Base-by-base conservation (phyloP, 2,329 filamentous ascomycete species). In the Hymenoscyphus linearis region DNA sequence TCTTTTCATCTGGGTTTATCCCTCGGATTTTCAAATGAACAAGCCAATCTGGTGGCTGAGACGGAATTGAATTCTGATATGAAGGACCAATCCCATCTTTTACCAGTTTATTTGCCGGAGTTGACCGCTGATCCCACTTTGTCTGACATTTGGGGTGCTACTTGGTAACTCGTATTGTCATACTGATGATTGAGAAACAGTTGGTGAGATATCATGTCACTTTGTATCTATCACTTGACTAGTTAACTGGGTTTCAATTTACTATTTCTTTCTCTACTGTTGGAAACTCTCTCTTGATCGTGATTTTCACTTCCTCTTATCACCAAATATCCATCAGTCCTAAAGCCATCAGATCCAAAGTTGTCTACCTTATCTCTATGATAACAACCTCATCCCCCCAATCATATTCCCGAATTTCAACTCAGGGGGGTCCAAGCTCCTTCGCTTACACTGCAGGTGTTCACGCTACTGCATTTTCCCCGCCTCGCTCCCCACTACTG, bases 381-480 rank as follows among this genome's bases (percentile, higher is more conserved):
- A 47, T 47, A 47, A 47, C n/a, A 47, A 12, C n/a, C 22, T 25
- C 40, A 22, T 14, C 6, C 40, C 22, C 4, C 40, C 40, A 47
- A 47, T 47, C n/a, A 47, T 6, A 3, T 10, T 10, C 18, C 18
- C 10, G n/a, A 13, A 26, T 27, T 9, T 25, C 18, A 53, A n/a
- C 52, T 16, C 9, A 13, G 54, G 31, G n/a, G 35, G 54, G 18
- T 25, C 34, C 36, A 25, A 55, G 34, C 16, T 55, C 3, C 25
- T 18, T 55, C 52, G 58, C 52, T 55, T 52, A 44, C 18, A 14
- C n/a, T 37, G 54, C 16, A 35, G 37, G 52, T 40, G 58, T 55
- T 53, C 34, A 26, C 13, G 36, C 52, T 59, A 59, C 12, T 36
- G 58, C 58, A 59, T 59, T 22, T 18, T 16, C 27, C 53, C 25